These are phyloP conservation scores for Ramalina peruviana DNA, from an alignment of 495 filamentous ascomycete species.

Conservation along the genomic window DNA sequence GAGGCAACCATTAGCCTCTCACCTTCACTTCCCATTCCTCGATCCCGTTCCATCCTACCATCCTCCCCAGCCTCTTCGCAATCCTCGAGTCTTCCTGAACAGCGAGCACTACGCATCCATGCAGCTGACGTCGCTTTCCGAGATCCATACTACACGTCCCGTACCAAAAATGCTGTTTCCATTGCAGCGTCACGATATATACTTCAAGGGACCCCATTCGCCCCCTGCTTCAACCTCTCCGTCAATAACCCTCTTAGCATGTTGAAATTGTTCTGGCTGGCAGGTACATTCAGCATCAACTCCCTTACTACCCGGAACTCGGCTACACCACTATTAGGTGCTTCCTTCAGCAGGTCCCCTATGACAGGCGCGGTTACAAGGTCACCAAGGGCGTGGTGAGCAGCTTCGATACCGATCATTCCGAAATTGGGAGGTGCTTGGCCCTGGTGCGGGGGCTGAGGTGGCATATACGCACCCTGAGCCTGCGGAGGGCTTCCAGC, in stretches of 20 bases:
- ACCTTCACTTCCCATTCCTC: too few species aligned
- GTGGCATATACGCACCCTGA: constrained; percentile 12
- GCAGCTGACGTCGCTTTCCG: background rate
- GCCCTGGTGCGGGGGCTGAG: constrained; percentile 18
- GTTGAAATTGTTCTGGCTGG: constrained; percentile 9
- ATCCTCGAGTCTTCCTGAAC: too few species aligned
- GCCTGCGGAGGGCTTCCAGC: constrained; percentile 9
- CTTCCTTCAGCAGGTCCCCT: constrained; percentile 51
- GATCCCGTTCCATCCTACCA: too few species aligned
- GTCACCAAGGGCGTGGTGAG: constrained; percentile 43
- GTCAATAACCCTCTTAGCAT: constrained; percentile 14
- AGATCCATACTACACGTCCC: background rate
- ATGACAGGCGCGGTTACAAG: constrained; percentile 49
- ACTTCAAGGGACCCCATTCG: background rate
- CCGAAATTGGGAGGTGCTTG: constrained; percentile 19
- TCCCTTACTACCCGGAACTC: constrained; percentile 52
- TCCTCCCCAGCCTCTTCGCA: too few species aligned
- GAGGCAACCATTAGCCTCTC: too few species aligned
- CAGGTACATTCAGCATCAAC: constrained; percentile 10
- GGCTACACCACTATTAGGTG: constrained; percentile 41
- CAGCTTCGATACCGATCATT: constrained; percentile 32
- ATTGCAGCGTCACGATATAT: too few species aligned
- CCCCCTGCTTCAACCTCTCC: constrained; percentile 8
- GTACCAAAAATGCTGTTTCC: background rate
- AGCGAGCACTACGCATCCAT: too few species aligned